Evolutionary conservation across 768 basidiomycete species (phyloP).

Genomic region (Collybia mongolica): DNA sequence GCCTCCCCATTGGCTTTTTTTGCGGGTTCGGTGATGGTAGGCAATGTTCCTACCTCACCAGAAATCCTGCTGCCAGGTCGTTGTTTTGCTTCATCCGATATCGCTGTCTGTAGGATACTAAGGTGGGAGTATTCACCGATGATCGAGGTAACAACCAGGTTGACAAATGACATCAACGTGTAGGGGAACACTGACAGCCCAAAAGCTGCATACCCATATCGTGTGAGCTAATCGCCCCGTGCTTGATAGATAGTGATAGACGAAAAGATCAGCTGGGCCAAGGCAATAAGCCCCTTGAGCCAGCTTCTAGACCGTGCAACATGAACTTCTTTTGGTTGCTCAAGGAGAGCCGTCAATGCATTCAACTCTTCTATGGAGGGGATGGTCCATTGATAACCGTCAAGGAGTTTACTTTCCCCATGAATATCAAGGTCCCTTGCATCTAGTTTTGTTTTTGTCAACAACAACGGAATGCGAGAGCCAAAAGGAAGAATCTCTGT

Average conservation of each 20-base stretch:
- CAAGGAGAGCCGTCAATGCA: background rate
- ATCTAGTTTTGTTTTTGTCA: background rate
- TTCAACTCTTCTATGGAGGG: background rate
- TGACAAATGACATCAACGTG: background rate
- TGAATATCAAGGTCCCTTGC: background rate
- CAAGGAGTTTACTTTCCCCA: background rate
- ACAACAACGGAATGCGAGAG: background rate
- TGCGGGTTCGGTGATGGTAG: background rate
- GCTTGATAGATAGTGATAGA: background rate
- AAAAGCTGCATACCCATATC: background rate
- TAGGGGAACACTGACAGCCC: conserved; percentile 2
- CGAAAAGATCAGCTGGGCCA: background rate
- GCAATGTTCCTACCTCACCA: background rate
- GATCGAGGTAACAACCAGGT: background rate
- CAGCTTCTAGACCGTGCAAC: background rate
- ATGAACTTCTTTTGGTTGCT: background rate
- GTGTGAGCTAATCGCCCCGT: background rate
- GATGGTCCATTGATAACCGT: background rate
- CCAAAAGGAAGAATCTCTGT: background rate
- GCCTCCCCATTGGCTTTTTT: too few species aligned
- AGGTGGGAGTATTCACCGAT: background rate
- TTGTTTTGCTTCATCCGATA: background rate
- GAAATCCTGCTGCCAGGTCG: background rate
- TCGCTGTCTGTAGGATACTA: background rate
- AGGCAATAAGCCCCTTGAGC: background rate